Base-by-base conservation (phyloP, 2,329 filamentous ascomycete species). In the Ophiocordyceps camponoti-saundersi region DNA sequence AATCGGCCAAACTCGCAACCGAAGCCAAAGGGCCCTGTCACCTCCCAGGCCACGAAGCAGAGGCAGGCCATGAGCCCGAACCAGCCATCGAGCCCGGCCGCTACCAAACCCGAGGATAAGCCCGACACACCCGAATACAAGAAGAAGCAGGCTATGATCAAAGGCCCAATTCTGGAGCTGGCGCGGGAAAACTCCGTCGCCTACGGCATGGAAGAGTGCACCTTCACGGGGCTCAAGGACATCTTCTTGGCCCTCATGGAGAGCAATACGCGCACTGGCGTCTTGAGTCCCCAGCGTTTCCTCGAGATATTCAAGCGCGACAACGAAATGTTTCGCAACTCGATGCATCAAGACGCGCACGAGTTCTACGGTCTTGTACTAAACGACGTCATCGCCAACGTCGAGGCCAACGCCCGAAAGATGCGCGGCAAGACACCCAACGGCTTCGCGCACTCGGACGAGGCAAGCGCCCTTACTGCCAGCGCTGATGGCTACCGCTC, bases 301-400 rank as follows among this genome's bases (percentile, higher is more conserved):
- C 71, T 98, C 34, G 90, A 98, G 59, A 89, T 95, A 23, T 79
- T 98, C 58, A 86, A 89, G 59, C 79, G 85, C 51, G 87, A 96
- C 56, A 94, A 98, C 60, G 92, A 98, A 62, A 89, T 95, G 82
- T 98, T 98, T 58, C 80, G 88, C 49, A 90, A 88, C 39, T 85
- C 89, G 4, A 95, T 95, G 85, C 92, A 98, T 62, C 92, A 98
- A 61, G 92, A 98, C 61, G 92, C 92, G 1, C 92, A 98, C 62
- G 92, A 98, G 60, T 98, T 98, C 55, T 78, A 96, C 55, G 94
- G 94, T 49, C 69, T 96, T 30, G 73, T 98, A 2, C 71, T 98
- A n/a, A 98, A 98, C 62, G 85, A 95, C 59, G 85, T 98, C 32
- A 90, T 98, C 46, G 78, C 88, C 44, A 94, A 90, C 57, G 88